These are phyloP conservation scores for Beverwykella pulmonaria DNA, from an alignment of 495 filamentous ascomycete genomes.

Conservation along the genomic window DNA sequence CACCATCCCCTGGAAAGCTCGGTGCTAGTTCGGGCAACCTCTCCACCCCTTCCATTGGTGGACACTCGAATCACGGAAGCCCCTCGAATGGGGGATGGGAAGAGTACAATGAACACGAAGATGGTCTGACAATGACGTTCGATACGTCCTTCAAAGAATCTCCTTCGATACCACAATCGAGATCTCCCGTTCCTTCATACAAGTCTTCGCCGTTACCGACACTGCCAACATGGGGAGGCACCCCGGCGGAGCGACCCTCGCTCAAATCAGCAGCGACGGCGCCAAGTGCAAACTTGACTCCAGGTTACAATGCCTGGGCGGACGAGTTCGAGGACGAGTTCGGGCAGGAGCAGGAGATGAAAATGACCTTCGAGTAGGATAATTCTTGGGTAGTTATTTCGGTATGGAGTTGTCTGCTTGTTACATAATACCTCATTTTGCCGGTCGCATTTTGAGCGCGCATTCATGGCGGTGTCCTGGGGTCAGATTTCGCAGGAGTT, in stretches of 20 bases:
- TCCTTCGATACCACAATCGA: not conserved
- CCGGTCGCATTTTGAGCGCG: conserved; percentile 7
- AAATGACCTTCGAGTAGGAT: conserved; percentile 55
- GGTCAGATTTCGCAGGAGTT: not conserved
- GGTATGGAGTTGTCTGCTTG: not conserved
- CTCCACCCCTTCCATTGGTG: conserved; percentile 7
- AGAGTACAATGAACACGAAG: conserved; percentile 37
- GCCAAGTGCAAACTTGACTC: conserved; percentile 47
- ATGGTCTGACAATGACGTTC: conserved; percentile 38
- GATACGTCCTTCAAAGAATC: conserved; percentile 33
- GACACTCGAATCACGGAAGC: not conserved
- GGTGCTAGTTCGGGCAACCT: conserved; percentile 12
- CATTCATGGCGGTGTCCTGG: conserved; percentile 1
- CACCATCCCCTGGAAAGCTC: not conserved
- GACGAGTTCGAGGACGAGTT: conserved; percentile 69
- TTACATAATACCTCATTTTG: not conserved
- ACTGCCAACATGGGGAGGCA: conserved; percentile 14
- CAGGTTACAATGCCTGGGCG: conserved; percentile 79
- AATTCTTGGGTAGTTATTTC: not conserved
- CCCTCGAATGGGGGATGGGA: conserved; percentile 21
- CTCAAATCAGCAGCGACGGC: conserved; percentile 52
- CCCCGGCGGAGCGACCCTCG: conserved; percentile 42
- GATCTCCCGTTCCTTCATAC: conserved; percentile 7
- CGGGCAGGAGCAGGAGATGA: conserved; percentile 55
- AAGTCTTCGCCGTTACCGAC: not conserved